A percentile compares a stretch with the other conserved stretches of the same genome.
Conservation (phyloP, 192 early-diverging fungal species). For the Dissophora ornata region DNA sequence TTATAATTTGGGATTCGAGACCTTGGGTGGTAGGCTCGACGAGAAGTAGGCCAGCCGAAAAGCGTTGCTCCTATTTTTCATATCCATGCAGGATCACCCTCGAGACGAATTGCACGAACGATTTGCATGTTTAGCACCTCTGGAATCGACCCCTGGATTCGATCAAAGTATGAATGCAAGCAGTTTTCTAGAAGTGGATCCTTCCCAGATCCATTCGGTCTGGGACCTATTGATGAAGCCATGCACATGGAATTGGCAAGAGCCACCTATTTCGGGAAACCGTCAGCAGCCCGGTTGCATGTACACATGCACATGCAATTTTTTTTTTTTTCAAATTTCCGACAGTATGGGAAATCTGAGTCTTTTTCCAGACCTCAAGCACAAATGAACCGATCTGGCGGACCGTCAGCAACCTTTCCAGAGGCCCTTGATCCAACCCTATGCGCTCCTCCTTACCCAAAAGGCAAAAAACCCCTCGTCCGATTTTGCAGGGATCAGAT, state of each 20-base stretch:
- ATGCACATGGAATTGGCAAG: conserved; percentile 36
- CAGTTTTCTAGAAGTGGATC: conserved; percentile 77
- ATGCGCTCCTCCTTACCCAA: conserved; percentile 27
- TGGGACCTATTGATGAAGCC: conserved; percentile 54
- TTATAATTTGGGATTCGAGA: too few species aligned
- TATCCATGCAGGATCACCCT: too few species aligned
- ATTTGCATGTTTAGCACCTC: too few species aligned
- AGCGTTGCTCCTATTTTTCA: not conserved
- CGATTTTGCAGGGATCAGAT: conserved; percentile 31
- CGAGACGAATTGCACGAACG: too few species aligned
- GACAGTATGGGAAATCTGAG: conserved; percentile 39
- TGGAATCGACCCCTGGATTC: conserved; percentile 79
- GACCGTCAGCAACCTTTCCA: conserved; percentile 34
- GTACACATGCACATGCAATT: not conserved
- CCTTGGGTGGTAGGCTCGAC: too few species aligned
- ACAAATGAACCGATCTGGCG: conserved; percentile 31
- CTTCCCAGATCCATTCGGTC: conserved; percentile 77
- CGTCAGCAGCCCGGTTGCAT: too few species aligned
- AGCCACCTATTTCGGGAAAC: too few species aligned
- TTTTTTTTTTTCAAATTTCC: too few species aligned
- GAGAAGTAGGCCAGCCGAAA: conserved; percentile 54
- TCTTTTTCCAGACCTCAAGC: conserved; percentile 13
- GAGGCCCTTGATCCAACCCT: conserved; percentile 35
- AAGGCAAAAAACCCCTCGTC: conserved; percentile 19
- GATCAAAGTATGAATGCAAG: conserved; percentile 84